phyloP scores from a whole-genome alignment of 169 alveolate genomes.

The Cryptosporidium parvum region DNA sequence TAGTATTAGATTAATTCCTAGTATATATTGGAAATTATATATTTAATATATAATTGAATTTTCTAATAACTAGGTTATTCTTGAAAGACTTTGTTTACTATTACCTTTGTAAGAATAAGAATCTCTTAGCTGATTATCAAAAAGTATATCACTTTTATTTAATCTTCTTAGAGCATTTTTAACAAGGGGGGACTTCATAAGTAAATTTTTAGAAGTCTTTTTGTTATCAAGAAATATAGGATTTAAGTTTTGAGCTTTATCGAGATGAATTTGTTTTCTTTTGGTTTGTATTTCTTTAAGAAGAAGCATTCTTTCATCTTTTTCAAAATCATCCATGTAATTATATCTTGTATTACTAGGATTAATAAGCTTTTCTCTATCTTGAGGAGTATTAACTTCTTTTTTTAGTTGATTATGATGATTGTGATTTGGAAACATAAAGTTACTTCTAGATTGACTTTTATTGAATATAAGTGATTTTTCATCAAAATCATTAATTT shows the following conservation, averaged over 20 bases:
- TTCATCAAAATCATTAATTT: slow-evolving; percentile 2
- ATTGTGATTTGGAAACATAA: slow-evolving; percentile 27
- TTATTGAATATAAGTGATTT: slow-evolving; percentile 10
- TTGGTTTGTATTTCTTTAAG: not conserved
- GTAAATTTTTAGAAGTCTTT: not conserved
- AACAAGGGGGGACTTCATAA: slow-evolving; percentile 40
- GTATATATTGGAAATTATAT: not conserved
- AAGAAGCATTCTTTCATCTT: slow-evolving; percentile 13
- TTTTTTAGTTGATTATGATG: not conserved
- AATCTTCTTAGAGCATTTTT: slow-evolving; percentile 45
- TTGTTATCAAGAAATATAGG: not conserved
- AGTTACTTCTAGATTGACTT: slow-evolving; percentile 41
- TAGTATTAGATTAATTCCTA: too few relatives aligned
- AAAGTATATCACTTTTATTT: not conserved
- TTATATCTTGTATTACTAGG: slow-evolving; percentile 56
- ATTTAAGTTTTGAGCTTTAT: not conserved
- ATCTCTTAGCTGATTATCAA: slow-evolving; percentile 55
- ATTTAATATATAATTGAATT: too few relatives aligned
- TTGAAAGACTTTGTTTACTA: slow-evolving; percentile 43
- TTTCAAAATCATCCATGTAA: slow-evolving; percentile 17
- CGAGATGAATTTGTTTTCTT: not conserved
- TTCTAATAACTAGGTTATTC: not conserved
- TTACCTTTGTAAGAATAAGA: slow-evolving; percentile 41
- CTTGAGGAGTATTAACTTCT: not conserved
- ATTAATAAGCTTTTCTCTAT: slow-evolving; percentile 16